Evolutionary conservation across 176 grass and related monocot genomes (phyloP).

Genomic region (Cenchrus purpureus): DNA sequence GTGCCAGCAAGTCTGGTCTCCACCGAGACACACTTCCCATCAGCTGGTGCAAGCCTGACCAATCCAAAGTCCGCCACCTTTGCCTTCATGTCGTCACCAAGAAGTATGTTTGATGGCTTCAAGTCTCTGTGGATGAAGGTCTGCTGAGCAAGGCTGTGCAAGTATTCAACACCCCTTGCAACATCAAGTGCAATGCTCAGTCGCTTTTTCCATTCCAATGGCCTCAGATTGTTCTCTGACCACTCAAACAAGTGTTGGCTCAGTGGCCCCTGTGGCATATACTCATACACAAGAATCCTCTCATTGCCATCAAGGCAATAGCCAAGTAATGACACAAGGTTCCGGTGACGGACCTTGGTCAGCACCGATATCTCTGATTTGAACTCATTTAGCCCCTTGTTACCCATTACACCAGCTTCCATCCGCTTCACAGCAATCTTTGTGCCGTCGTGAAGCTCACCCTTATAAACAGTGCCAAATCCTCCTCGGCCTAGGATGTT

Average conservation of each 20-base stretch:
- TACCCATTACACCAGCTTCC: constrained; percentile 94
- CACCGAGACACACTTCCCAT: constrained; percentile 83
- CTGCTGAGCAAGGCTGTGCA: constrained; percentile 89
- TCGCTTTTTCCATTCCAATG: constrained; percentile 94
- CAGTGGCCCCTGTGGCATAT: constrained; percentile 91
- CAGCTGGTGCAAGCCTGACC: constrained; percentile 82
- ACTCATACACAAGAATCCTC: constrained; percentile 94
- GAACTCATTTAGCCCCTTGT: constrained; percentile 92
- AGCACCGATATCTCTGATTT: constrained; percentile 91
- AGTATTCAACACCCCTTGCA: constrained; percentile 93
- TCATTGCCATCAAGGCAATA: constrained; percentile 94
- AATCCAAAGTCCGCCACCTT: constrained; percentile 98
- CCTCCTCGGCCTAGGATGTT: constrained; percentile 89
- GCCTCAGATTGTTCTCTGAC: constrained; percentile 58
- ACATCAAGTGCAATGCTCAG: constrained; percentile 89
- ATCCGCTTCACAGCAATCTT: constrained; percentile 97
- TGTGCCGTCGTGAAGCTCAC: constrained; percentile 91
- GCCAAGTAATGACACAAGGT: constrained; percentile 88
- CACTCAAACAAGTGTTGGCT: constrained; percentile 86
- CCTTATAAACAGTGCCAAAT: constrained; percentile 92
- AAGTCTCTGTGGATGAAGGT: constrained; percentile 98
- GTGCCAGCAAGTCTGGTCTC: constrained; percentile 91
- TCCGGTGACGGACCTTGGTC: constrained; percentile 88
- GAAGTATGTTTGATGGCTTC: constrained; percentile 93
- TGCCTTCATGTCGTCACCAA: constrained; percentile 97